A percentile compares a stretch with the other conserved stretches of the same genome.
phyloP scores from a whole-genome alignment of 768 basidiomycete genomes.

The Amylocystis lapponica region DNA sequence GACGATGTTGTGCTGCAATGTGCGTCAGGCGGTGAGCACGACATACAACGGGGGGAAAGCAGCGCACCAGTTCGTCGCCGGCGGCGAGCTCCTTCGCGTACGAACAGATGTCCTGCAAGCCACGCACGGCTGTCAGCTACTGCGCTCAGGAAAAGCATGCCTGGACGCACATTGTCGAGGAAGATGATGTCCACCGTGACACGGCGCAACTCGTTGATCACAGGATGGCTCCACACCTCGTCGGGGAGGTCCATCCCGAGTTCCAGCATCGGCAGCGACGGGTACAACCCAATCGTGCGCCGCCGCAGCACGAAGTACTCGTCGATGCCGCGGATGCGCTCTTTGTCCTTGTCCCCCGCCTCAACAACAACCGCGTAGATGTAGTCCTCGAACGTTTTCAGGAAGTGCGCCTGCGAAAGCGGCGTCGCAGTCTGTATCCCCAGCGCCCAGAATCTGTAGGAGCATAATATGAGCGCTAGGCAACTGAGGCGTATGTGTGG shows the following conservation, averaged over 20 bases:
- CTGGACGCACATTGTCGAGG: constrained; percentile 58
- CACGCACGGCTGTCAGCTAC: neutral
- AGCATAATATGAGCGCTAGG: neutral
- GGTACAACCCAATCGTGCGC: constrained; percentile 17
- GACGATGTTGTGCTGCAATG: constrained; percentile 22
- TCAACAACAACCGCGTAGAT: constrained; percentile 19
- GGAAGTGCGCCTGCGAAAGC: constrained; percentile 11
- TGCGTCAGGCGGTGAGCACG: no score
- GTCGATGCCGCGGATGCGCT: constrained; percentile 14
- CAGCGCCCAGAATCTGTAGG: constrained; percentile 13
- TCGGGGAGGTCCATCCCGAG: constrained; percentile 57
- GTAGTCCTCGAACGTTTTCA: constrained; percentile 17
- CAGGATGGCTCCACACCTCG: constrained; percentile 49
- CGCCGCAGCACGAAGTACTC: constrained; percentile 20
- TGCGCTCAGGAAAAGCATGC: neutral
- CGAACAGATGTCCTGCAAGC: constrained; percentile 22
- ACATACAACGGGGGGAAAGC: no score
- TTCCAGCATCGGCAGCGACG: constrained; percentile 17
- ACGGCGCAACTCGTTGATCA: constrained; percentile 35
- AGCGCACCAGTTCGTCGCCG: no score
- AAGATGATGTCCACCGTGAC: constrained; percentile 5
- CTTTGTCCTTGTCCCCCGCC: constrained; percentile 13
- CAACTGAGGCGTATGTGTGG: neutral
- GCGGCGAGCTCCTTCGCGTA: constrained; percentile 24
- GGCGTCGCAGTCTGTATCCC: constrained; percentile 8